A percentile compares a stretch with the other conserved stretches of the same genome.
Evolutionary conservation across 2,329 filamentous ascomycete genomes (phyloP).

Genomic region (Penicillium sp.): DNA sequence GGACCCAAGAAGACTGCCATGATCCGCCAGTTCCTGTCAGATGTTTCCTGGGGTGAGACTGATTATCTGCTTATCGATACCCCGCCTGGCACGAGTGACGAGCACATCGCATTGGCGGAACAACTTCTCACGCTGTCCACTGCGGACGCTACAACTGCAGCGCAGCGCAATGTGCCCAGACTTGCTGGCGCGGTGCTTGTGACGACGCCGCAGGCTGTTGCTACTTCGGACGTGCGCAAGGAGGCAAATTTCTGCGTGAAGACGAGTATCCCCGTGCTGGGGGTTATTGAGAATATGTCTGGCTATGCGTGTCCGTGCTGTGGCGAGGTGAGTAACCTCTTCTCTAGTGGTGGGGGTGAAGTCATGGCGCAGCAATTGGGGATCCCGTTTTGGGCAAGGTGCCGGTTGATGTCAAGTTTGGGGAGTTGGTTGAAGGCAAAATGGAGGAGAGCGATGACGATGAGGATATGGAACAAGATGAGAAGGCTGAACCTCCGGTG

Average conservation of each 20-base stretch:
- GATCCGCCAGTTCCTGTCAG: constrained; percentile 91
- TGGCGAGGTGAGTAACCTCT: constrained; percentile 84
- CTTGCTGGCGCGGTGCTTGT: constrained; percentile 87
- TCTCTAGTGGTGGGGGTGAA: constrained; percentile 82
- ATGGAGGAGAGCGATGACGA: constrained; percentile 24
- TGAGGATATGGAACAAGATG: constrained; percentile 19
- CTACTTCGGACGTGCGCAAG: constrained; percentile 88
- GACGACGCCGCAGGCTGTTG: constrained; percentile 91
- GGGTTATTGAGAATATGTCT: constrained; percentile 92
- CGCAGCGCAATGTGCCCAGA: constrained; percentile 46
- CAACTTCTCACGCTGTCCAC: constrained; percentile 58
- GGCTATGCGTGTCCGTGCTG: constrained; percentile 55
- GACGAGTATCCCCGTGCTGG: constrained; percentile 71
- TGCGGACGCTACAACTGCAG: constrained; percentile 19
- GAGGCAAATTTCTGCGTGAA: constrained; percentile 91
- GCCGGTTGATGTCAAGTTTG: constrained; percentile 90
- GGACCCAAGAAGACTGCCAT: constrained; percentile 99
- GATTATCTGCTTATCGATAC: constrained; percentile 95
- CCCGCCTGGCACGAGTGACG: constrained; percentile 90
- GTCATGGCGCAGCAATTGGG: constrained; percentile 82
- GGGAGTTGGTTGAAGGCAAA: constrained; percentile 69
- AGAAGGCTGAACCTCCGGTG: constrained; percentile 4
- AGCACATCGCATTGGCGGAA: constrained; percentile 92
- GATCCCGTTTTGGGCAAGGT: constrained; percentile 81
- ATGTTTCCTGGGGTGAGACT: constrained; percentile 80